Conservation (phyloP, 2,329 filamentous ascomycete genomes). For the Sclerotinia trifoliorum region DNA sequence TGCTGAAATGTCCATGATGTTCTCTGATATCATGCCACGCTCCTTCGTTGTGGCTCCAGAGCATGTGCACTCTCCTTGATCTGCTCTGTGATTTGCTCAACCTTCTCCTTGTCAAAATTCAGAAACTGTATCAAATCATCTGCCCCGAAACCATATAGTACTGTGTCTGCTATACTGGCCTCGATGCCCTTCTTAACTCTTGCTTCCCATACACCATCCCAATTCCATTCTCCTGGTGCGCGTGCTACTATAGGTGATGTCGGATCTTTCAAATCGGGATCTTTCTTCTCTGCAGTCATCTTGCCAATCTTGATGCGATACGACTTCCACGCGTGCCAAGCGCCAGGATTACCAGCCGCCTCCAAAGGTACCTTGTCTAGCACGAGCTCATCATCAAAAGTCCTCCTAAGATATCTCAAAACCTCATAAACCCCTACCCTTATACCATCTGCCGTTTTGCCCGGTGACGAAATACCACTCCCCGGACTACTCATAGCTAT, state of each 20-base stretch:
- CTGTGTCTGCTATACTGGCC: constrained; percentile 73
- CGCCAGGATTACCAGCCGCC: constrained; percentile 83
- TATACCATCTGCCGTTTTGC: constrained; percentile 19
- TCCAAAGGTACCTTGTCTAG: constrained; percentile 77
- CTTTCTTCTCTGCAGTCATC: constrained; percentile 26
- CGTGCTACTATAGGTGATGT: constrained; percentile 36
- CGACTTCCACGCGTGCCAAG: constrained; percentile 90
- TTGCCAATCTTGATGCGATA: constrained; percentile 54
- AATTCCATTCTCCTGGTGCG: constrained; percentile 86
- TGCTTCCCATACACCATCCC: constrained; percentile 96
- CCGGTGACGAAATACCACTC: constrained; percentile 14
- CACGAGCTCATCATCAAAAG: constrained; percentile 75
- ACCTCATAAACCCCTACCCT: constrained; percentile 60
- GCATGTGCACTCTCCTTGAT: constrained; percentile 49
- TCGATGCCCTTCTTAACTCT: constrained; percentile 78
- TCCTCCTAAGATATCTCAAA: constrained; percentile 75
- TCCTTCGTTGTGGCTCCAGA: constrained; percentile 38
- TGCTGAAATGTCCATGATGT: constrained; percentile 30
- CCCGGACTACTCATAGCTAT: constrained; percentile 24
- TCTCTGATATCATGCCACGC: constrained; percentile 31
- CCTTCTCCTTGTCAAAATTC: constrained; percentile 58
- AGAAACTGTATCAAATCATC: constrained; percentile 76
- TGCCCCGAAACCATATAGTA: constrained; percentile 67
- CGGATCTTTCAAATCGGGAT: background rate
- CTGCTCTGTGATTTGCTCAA: constrained; percentile 58